phyloP scores from a whole-genome alignment of 371 early-diverging fungal species.

The Mucor sp. region DNA sequence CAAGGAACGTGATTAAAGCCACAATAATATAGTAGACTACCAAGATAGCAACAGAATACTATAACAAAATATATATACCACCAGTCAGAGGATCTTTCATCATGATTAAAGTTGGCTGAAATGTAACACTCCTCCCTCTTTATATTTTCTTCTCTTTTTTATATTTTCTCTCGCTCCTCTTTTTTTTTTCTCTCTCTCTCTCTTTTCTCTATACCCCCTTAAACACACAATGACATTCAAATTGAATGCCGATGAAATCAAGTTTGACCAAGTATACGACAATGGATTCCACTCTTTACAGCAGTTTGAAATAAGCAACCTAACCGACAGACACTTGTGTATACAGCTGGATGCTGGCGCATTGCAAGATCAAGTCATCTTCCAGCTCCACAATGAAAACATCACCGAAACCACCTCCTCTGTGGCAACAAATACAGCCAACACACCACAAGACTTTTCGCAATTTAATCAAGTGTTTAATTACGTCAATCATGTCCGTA shows the following conservation, averaged over 20 bases:
- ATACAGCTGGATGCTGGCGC: conserved; percentile 67
- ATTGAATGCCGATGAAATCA: neutral
- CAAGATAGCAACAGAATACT: neutral
- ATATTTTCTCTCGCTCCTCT: neutral
- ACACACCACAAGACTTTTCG: conserved; percentile 55
- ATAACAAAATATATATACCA: neutral
- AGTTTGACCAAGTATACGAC: conserved; percentile 63
- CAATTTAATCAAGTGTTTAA: conserved; percentile 85
- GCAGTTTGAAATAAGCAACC: conserved; percentile 66
- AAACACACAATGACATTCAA: neutral
- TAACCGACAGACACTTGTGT: conserved; percentile 42
- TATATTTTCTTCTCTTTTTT: no score
- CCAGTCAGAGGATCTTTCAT: neutral
- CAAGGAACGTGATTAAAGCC: neutral
- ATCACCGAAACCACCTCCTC: conserved; percentile 25
- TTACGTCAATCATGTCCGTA: conserved; percentile 73
- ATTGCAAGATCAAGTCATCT: conserved; percentile 70
- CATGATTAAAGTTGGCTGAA: neutral
- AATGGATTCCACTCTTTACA: conserved; percentile 77
- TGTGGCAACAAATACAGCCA: conserved; percentile 54
- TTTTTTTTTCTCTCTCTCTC: neutral
- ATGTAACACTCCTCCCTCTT: neutral
- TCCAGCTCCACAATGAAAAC: conserved; percentile 83
- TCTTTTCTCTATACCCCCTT: neutral
- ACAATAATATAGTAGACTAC: neutral